Evolutionary conservation across 306 rosid genomes (phyloP), one percentile per base, ranked within the genome.

Genomic region (Medicago ruthenica): DNA sequence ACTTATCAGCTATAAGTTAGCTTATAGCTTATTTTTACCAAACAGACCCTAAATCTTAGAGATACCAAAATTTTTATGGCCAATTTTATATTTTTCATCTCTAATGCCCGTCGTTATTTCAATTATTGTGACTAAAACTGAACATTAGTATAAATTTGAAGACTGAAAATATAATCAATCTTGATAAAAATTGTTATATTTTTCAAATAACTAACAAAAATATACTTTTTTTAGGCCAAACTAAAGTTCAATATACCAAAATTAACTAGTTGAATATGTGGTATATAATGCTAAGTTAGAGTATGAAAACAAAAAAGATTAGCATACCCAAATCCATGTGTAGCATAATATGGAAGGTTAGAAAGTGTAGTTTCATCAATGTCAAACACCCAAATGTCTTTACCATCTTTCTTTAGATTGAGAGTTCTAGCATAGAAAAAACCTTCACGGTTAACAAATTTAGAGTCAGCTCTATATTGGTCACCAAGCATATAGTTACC

Each of bases 361-460:
- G 96, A 86, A 16, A 90, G 89, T 7, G 78, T 0, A 1, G 96
- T 88, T 51, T 86, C 91, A 67, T 90, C 92, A 5, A 90, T 8
- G 59, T 85, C 90, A 58, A 90, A 88, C 5, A 90, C 8, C 83
- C 84, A 81, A 0, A 82, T n/a, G 37, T 83, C 31, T 4, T 82
- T 70, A 17, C 84, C 77, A 9, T 80, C 78, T 1, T 34, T 7
- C 39, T 31, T 2, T 16, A 87, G 40, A 5, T 71, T 27, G 37
- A 82, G 85, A 13, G 15, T 34, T 59, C 12, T 48, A 4, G 79
- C 84, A 44, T 76, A 78, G 21, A 6, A 18, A 7, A 13, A 66
- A 67, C 83, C 96, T 18, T 80, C 73, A 3, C 41, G 11, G 21
- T 41, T 31, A n/a, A 86, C 83, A 0, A 16, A 67, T 80, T 82